Evolutionary conservation across 2,329 filamentous ascomycete species (phyloP), one percentile per base, ranked within the genome.

Genomic region (Fusarium sublunatum): DNA sequence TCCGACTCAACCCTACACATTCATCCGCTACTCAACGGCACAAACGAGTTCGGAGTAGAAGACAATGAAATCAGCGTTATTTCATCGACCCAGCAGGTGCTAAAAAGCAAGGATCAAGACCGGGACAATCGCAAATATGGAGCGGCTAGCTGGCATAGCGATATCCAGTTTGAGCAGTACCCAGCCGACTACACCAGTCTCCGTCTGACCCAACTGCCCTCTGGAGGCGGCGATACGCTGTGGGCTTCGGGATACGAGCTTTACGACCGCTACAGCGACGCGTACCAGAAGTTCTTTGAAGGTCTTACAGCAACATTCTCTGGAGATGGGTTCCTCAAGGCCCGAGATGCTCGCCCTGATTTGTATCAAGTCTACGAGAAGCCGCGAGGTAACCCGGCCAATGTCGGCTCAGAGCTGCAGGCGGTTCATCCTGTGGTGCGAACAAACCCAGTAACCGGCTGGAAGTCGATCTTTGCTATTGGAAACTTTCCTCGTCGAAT

Each of bases 371-470:
- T 78, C 11, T 75, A 78, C 35, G 70, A 74, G 9, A 60, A 72
- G n/a, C 62, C 73, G 3, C 65, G 78, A 9, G 78, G 78, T 3
- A 52, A 67, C 15, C 72, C 72, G 0, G 65, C 57, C 6, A 88
- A 88, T 57, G 70, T 81, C 2, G 85, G 83, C 3, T 73, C 68
- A 15, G 74, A 80, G 5, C 74, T 88, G 32, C 70, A 67, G 9
- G 79, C 84, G 0, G 73, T 78, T 1, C 86, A 88, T 58, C 85
- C 85, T 1, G 80, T 87, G 1, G 77, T 88, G 6, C 78, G 86
- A 10, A 88, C 86, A 0, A 86, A 88, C 50, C 86, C 86, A 0
- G 85, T 88, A 0, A 87, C 86, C 0, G 86, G 86, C 0, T 88
- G 86, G 86, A 88, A 81, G 66, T 75, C 75, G 0, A 56, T 81